Evolutionary conservation across 192 early-diverging fungal species (phyloP).

Genomic region (Gigaspora rosea): DNA sequence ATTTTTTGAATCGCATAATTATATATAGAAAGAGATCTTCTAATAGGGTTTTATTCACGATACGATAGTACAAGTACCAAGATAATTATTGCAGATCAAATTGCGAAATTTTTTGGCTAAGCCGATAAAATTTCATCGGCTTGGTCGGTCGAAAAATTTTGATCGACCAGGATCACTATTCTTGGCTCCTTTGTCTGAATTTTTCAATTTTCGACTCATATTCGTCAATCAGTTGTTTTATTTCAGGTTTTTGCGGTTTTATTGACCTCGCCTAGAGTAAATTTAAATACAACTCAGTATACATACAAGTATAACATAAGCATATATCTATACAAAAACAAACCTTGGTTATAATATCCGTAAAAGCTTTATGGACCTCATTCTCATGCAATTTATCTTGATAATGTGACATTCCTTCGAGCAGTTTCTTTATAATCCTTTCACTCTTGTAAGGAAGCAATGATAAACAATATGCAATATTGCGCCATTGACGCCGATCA

Average conservation of each 20-base stretch:
- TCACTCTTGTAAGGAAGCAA: constrained; percentile 87
- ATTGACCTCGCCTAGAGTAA: constrained; percentile 50
- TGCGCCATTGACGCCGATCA: constrained; percentile 82
- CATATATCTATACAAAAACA: constrained; percentile 29
- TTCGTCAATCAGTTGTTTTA: constrained; percentile 82
- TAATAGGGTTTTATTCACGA: too few species aligned
- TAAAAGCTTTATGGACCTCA: constrained; percentile 78
- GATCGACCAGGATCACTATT: too few species aligned
- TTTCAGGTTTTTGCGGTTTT: constrained; percentile 71
- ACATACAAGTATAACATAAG: background rate
- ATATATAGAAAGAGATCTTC: too few species aligned
- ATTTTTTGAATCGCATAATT: too few species aligned
- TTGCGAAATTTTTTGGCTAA: too few species aligned
- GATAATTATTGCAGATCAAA: too few species aligned
- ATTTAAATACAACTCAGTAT: background rate
- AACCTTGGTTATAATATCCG: constrained; percentile 87
- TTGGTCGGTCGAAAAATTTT: too few species aligned
- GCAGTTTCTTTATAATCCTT: constrained; percentile 78
- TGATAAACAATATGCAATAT: constrained; percentile 91
- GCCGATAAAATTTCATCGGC: too few species aligned
- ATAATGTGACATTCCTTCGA: constrained; percentile 84
- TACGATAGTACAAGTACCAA: too few species aligned
- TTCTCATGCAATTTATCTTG: constrained; percentile 91
- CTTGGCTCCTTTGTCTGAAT: constrained; percentile 33
- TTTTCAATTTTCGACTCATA: constrained; percentile 80